A percentile compares a stretch with the other conserved stretches of the same genome.
Conservation (phyloP, 1,139 yeast species). For the Debaryomyces sp. region DNA sequence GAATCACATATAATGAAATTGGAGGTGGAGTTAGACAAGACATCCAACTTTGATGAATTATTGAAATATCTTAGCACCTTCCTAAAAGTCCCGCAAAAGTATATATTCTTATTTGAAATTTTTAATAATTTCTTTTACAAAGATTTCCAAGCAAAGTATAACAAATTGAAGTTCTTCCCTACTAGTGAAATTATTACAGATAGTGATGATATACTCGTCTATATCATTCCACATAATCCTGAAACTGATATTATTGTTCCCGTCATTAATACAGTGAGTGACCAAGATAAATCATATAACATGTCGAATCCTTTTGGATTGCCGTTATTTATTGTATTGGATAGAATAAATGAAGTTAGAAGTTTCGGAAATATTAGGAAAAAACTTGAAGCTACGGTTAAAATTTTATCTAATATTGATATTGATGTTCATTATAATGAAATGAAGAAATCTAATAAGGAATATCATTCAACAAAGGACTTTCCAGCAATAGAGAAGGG, state of each 20-base stretch:
- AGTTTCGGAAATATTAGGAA: slow-evolving; percentile 56
- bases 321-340: slow-evolving; percentile 71
- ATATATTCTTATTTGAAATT: slow-evolving; percentile 68
- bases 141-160: slow-evolving; percentile 64
- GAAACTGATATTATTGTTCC: slow-evolving; percentile 62
- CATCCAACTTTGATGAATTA: slow-evolving; percentile 67
- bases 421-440: slow-evolving; percentile 26
- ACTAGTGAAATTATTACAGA: slow-evolving; percentile 68
- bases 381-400: slow-evolving; percentile 51
- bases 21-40: slow-evolving; percentile 73
- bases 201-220: slow-evolving; percentile 67
- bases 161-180: slow-evolving; percentile 64
- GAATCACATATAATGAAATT: slow-evolving; percentile 34
- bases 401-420: slow-evolving; percentile 28
- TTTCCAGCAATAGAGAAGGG: slow-evolving; percentile 30
- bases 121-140: slow-evolving; percentile 70
- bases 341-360: slow-evolving; percentile 47
- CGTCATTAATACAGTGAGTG: slow-evolving; percentile 58
- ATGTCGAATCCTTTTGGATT: slow-evolving; percentile 56
- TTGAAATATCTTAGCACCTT: slow-evolving; percentile 60
- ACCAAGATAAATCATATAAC: slow-evolving; percentile 42
- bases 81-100: slow-evolving; percentile 42
- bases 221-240: slow-evolving; percentile 58
- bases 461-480: slow-evolving; percentile 32
- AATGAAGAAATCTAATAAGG: slow-evolving; percentile 21